These are phyloP conservation scores for Solanum paucissectum DNA, from an alignment of 257 asterid genomes.

Conservation along the genomic window DNA sequence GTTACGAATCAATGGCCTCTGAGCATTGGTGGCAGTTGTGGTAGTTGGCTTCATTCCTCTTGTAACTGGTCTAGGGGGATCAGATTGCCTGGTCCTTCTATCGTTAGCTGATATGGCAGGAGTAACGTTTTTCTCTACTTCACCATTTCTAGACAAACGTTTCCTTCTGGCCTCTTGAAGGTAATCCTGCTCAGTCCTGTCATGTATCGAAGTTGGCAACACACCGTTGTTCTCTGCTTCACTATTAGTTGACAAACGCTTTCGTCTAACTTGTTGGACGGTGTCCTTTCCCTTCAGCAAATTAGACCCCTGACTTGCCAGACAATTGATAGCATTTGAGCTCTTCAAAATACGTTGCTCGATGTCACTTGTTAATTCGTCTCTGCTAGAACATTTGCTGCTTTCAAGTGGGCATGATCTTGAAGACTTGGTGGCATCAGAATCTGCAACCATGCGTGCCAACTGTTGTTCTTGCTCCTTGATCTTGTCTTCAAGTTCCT, in stretches of 20 bases:
- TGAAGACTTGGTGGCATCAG: constrained; percentile 14
- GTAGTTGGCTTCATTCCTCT: constrained; percentile 38
- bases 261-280: constrained; percentile 31
- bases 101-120: constrained; percentile 12
- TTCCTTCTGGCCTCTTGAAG: constrained; percentile 4
- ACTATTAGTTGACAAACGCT: constrained; percentile 45
- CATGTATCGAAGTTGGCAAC: constrained; percentile 7
- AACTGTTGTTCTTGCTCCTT: constrained; percentile 58
- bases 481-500: constrained; percentile 65
- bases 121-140: background rate
- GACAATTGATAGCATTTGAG: constrained; percentile 31
- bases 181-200: background rate
- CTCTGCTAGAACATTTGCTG: constrained; percentile 22
- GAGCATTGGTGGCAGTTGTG: constrained; percentile 12
- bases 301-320: constrained; percentile 26
- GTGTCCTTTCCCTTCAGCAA: constrained; percentile 36
- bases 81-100: constrained; percentile 47
- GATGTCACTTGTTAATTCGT: constrained; percentile 25
- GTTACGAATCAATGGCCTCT: constrained; percentile 34
- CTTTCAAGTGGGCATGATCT: constrained; percentile 33
- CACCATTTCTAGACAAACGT: constrained; percentile 2
- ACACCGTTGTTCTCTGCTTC: constrained; percentile 45
- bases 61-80: constrained; percentile 42
- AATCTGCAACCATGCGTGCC: constrained; percentile 14
- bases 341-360: constrained; percentile 57